Base-by-base conservation (phyloP, 2,329 filamentous ascomycete species). In the Aspergillus ochraceus region DNA sequence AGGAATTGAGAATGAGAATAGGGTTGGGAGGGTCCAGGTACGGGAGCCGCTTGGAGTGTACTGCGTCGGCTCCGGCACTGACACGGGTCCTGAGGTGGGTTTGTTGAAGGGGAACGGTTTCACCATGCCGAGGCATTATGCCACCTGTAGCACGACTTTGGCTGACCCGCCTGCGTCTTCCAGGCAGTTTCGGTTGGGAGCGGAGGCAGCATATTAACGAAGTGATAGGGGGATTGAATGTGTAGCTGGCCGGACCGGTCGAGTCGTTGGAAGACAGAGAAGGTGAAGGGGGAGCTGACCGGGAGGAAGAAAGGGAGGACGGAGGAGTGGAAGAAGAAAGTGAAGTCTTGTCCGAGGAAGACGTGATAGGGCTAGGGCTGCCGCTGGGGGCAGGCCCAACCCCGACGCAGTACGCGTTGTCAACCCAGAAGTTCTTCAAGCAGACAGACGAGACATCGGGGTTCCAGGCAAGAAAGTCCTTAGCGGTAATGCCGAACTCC, bases 381-480 rank as follows among this genome's bases (percentile, higher is more conserved):
- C 8, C 6, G 46, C 22, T 32, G 22, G 20, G 11, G 36, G 36
- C 11, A 42, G 11, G 20, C 1, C 57, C 57, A 39, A 62, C 52
- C 4, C 62, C 62, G 29, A 64, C 57, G 17, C 57, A 64, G 30
- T 64, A 64, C n/a, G 62, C 42, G 29, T 50, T 57, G n/a, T 53
- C 49, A 2, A 36, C 36, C 57, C 62, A 64, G 24, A 64, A 61
- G 45, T 55, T 62, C 30, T 36, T 24, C 4, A 24, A 11, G 17
- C 59, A 64, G 45, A 62, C 57, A 9, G 19, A n/a, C 9, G 57
- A 57, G 2, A 64, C 57, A 0, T 29, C 39, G 0, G 60, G 54
- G 42, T 64, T 64, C 57, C 57, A 64, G 6, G 52, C 45, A 22
- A 53, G 29, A 26, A 64, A 64, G 42, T 62, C 57, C 3, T 59